Evolutionary conservation across 352 stramenopile genomes (phyloP), one percentile per base, ranked within the genome.

Genomic region (Peronospora tabacina): DNA sequence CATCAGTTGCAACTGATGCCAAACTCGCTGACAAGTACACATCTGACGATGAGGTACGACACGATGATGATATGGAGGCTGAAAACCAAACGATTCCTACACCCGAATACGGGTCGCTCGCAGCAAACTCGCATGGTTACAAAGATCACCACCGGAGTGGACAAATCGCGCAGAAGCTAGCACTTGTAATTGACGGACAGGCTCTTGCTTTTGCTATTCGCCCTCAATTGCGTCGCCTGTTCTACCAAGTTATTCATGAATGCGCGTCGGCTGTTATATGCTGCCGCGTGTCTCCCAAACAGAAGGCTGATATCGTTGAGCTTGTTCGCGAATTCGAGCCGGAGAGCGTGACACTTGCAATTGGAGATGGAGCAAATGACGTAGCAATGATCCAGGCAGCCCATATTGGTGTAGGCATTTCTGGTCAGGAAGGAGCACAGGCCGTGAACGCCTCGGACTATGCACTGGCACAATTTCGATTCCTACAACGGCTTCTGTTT

Each of bases 311-410:
- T 13, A 81, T 95, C 19, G 76, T 95, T 10, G 68, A 82, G 17
- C 68, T 93, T 36, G 68, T 95, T 30, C 82, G 82, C 32, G 49
- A 77, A 13, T 76, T 78, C 17, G 81, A 90, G 19, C 66, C 67
- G 0, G 62, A 86, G 8, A 83, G 72, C 37, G 77, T 92, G 43
- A 96, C 87, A n/a, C 63, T 97, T 7, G 79, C 85, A 10, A 96
- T 97, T 28, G 90, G 93, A n/a, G 93, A 98, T 61, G 93, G 93
- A 42, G 93, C 90, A n/a, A 98, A 98, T 68, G 93, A 98, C 49
- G 94, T 98, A 6, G 85, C 80, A 24, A 98, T 98, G 94, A 97
- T 98, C 32, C 87, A 97, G 58, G 70, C 82, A 11, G 88, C 85
- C 2, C 83, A 97, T 53, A 81, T 97, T 43, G 90, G 90, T 36